Evolutionary conservation across 2,329 filamentous ascomycete species (phyloP).

Genomic region (Trichoderma pleuroti): DNA sequence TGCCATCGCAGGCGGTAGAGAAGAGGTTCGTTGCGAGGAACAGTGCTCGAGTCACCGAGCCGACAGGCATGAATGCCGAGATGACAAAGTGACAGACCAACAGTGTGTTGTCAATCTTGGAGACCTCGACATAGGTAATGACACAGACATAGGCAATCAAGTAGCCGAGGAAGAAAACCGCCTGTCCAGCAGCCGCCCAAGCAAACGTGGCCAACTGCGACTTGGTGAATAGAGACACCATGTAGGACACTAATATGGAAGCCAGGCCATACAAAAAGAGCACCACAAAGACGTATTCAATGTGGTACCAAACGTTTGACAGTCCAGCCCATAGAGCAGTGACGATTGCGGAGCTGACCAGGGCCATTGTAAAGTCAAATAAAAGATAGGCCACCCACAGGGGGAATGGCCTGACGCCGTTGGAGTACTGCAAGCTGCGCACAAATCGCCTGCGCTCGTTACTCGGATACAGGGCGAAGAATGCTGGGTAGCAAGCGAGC

Average conservation of each 20-base stretch:
- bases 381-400: slow-evolving; percentile 79
- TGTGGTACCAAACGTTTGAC: slow-evolving; percentile 68
- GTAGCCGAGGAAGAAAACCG: slow-evolving; percentile 67
- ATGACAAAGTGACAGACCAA: slow-evolving; percentile 72
- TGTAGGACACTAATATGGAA: slow-evolving; percentile 72
- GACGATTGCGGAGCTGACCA: slow-evolving; percentile 61
- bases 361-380: slow-evolving; percentile 76
- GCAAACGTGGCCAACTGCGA: slow-evolving; percentile 84
- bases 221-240: slow-evolving; percentile 73
- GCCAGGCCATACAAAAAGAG: slow-evolving; percentile 78
- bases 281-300: slow-evolving; percentile 78
- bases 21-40: slow-evolving; percentile 82
- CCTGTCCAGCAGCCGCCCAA: slow-evolving; percentile 73
- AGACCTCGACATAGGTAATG: slow-evolving; percentile 69
- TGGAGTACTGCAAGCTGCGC: slow-evolving; percentile 83
- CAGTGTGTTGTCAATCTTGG: slow-evolving; percentile 64
- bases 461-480: slow-evolving; percentile 88
- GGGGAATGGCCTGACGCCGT: slow-evolving; percentile 77
- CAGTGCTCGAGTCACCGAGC: slow-evolving; percentile 68
- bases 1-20: slow-evolving; percentile 68
- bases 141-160: slow-evolving; percentile 68
- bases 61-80: slow-evolving; percentile 70
- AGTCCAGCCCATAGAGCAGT: slow-evolving; percentile 65
- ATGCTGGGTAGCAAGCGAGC: slow-evolving; percentile 74
- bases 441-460: slow-evolving; percentile 75